Conservation (phyloP, 805 yeast species). For the Lipomyces mesembrius region DNA sequence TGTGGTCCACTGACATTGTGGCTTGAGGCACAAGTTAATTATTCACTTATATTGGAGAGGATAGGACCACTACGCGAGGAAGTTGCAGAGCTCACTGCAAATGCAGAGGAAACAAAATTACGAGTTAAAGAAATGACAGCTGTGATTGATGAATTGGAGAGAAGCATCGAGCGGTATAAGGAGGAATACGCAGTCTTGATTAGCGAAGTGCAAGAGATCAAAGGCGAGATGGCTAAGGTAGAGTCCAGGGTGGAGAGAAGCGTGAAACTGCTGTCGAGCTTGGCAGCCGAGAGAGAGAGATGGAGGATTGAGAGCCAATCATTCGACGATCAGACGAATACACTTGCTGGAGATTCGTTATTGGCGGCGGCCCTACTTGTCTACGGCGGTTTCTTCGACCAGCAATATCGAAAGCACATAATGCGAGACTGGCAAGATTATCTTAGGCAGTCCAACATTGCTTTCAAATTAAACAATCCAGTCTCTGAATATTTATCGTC, state of each 20-base stretch:
- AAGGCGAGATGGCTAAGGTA: conserved; percentile 68
- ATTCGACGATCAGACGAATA: conserved; percentile 54
- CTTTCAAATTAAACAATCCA: conserved; percentile 48
- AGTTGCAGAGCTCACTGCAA: conserved; percentile 61
- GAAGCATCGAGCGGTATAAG: conserved; percentile 69
- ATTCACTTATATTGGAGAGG: conserved; percentile 67
- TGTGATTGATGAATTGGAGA: conserved; percentile 73
- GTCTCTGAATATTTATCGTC: conserved; percentile 50
- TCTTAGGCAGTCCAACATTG: conserved; percentile 49
- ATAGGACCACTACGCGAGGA: conserved; percentile 77
- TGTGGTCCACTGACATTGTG: conserved; percentile 90
- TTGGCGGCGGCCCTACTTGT: conserved; percentile 64
- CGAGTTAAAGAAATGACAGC: conserved; percentile 76
- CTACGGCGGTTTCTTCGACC: conserved; percentile 65
- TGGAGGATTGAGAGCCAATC: conserved; percentile 68
- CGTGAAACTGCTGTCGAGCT: conserved; percentile 60
- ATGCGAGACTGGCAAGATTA: conserved; percentile 47
- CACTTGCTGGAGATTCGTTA: conserved; percentile 67
- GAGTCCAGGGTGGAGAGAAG: conserved; percentile 67
- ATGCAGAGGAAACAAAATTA: conserved; percentile 64
- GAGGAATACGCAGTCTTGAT: conserved; percentile 72
- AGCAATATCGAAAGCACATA: conserved; percentile 50
- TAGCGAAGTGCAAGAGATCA: conserved; percentile 76
- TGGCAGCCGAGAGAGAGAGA: conserved; percentile 69
- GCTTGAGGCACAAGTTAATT: conserved; percentile 89